Conservation (phyloP, 1,284 basidiomycete genomes). For the Ceratobasidium theobromae region DNA sequence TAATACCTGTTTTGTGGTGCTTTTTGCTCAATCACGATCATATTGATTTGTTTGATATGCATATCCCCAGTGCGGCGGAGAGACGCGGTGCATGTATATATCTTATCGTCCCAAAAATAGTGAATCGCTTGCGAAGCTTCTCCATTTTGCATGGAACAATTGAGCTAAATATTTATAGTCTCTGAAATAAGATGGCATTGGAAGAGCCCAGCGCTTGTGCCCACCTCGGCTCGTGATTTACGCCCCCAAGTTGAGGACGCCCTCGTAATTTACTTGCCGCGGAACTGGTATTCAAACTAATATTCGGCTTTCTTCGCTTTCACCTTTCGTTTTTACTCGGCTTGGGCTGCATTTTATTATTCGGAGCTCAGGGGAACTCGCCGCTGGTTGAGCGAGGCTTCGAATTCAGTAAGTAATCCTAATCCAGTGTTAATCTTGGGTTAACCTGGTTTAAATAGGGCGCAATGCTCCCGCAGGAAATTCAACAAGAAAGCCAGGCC, state of each 20-base stretch:
- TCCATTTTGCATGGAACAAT: no score
- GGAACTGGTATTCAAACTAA: no score
- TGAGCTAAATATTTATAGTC: no score
- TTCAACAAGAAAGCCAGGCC: constrained; percentile 56
- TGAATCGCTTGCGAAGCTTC: constrained; percentile 1
- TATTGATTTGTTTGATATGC: constrained; percentile 20
- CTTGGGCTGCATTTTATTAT: no score
- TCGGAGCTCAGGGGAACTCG: no score
- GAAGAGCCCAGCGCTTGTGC: no score
- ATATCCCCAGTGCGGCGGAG: constrained; percentile 30
- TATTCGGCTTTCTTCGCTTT: no score
- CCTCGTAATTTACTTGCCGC: no score
- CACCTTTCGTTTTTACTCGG: no score
- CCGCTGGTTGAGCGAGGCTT: neutral
- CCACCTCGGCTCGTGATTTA: no score
- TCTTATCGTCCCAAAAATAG: constrained; percentile 23
- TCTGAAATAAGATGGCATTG: no score
- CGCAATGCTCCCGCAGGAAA: constrained; percentile 4
- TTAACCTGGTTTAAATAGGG: neutral
- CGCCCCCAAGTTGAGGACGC: no score
- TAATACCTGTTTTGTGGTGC: constrained; percentile 1
- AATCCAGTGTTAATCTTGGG: neutral
- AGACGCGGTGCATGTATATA: constrained; percentile 31
- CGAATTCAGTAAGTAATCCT: neutral
- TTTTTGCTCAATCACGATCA: constrained; percentile 3